Conservation (phyloP, 2,329 filamentous ascomycete genomes). For the Sclerotinia minor region DNA sequence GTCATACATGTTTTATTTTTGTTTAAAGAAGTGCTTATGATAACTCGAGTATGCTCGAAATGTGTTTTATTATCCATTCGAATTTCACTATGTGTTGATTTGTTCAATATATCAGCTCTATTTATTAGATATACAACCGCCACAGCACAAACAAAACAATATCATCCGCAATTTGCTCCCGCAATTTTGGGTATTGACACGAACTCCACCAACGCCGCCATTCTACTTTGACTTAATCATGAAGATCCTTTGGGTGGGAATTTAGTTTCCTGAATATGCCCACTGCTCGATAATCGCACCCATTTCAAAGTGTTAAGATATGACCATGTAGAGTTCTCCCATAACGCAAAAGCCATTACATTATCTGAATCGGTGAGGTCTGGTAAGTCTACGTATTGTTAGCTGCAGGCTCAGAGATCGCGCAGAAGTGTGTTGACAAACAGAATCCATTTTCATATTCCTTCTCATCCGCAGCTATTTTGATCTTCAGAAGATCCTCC, state of each 20-base stretch:
- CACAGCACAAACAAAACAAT: neutral
- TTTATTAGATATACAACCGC: neutral
- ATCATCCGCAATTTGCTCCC: slow-evolving; percentile 17
- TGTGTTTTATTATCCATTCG: neutral
- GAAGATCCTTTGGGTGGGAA: slow-evolving; percentile 69
- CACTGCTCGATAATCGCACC: slow-evolving; percentile 68
- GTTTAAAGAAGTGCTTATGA: neutral
- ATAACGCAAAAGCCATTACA: slow-evolving; percentile 64
- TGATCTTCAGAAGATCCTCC: slow-evolving; percentile 75
- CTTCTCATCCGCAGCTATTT: slow-evolving; percentile 68
- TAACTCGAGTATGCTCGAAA: neutral
- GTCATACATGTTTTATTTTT: neutral
- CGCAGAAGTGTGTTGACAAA: slow-evolving; percentile 45
- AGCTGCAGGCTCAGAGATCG: neutral
- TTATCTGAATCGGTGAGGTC: slow-evolving; percentile 71
- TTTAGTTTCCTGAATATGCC: slow-evolving; percentile 64
- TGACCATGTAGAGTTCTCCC: slow-evolving; percentile 87
- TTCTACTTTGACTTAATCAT: slow-evolving; percentile 30
- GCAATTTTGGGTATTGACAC: slow-evolving; percentile 28
- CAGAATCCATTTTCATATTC: slow-evolving; percentile 85
- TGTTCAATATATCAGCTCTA: slow-evolving; percentile 8
- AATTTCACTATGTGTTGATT: neutral
- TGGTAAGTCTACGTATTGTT: slow-evolving; percentile 59
- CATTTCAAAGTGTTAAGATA: slow-evolving; percentile 75
- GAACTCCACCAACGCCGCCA: slow-evolving; percentile 28